Base-by-base conservation (phyloP, 2,329 filamentous ascomycete genomes). In the Aspergillus hortae region DNA sequence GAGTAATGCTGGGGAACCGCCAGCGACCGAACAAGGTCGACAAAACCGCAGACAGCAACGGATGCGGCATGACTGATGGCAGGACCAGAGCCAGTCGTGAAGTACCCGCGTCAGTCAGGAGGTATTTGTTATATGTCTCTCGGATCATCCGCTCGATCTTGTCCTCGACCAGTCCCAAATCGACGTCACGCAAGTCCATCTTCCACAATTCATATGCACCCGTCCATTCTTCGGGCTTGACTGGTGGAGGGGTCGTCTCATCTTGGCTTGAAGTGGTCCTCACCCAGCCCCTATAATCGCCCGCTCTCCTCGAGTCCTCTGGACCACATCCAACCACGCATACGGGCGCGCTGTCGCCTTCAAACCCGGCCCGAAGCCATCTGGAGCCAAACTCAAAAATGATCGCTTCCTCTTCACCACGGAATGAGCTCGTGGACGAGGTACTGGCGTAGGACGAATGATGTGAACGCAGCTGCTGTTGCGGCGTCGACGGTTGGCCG, bases 371-470 rank as follows among this genome's bases (percentile, higher is more conserved):
- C 42, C 88, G 84, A 23, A 97, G 70, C 70, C 85, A 87, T 19
- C 92, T 83, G 9, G 89, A 82, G 1, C 91, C 92, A 33, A 97
- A 69, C 68, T 97, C 91, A 47, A 96, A 77, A 40, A 99, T 81
- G 4, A 96, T 73, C 6, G 87, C 78, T 60, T 96, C 94, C 64
- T 99, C 94, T 62, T 96, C 91, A 52, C 84, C 79, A 45, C 84
- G 81, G 56, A 80, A 83, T 21, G 76, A 75, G 43, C 79, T 76
- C 2, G 83, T 81, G 4, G 83, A 85, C 27, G 80, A 80, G 58
- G 79, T 82, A 47, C 79, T 76, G 17, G 79, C 78, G 54, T 69
- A 74, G 32, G 58, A 84, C 67, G 61, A 82, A 71, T 63, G 75
- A 68, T 56, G 81, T 75, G 58, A 80, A 67, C 51, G 83, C 32